phyloP scores from a whole-genome alignment of 2,329 filamentous ascomycete genomes.

The Neopestalotiopsis clavispora region DNA sequence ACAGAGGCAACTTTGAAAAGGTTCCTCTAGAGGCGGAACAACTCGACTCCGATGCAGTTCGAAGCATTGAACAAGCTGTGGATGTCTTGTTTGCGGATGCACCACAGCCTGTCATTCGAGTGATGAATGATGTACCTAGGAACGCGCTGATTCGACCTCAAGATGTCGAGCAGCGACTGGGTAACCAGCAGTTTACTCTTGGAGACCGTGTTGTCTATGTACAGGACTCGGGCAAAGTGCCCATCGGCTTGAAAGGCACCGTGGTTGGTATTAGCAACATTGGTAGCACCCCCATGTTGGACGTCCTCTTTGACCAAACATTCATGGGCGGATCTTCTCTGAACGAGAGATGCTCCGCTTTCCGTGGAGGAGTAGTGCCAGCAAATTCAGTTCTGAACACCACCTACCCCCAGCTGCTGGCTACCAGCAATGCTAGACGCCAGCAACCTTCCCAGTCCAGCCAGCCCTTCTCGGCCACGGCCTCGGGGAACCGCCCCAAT shows the following conservation, averaged over 20 bases:
- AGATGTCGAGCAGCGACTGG: constrained; percentile 91
- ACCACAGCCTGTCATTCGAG: constrained; percentile 67
- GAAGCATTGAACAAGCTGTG: constrained; percentile 76
- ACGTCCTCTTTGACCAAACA: constrained; percentile 90
- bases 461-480: background rate
- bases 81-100: constrained; percentile 57
- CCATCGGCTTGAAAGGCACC: constrained; percentile 88
- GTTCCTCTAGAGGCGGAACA: constrained; percentile 98
- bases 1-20: constrained; percentile 89
- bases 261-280: constrained; percentile 95
- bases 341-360: constrained; percentile 86
- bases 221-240: constrained; percentile 90
- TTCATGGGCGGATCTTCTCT: constrained; percentile 98
- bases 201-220: constrained; percentile 95
- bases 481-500: constrained; percentile 52
- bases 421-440: constrained; percentile 49
- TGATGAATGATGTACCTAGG: constrained; percentile 79
- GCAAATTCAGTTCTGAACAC: constrained; percentile 89
- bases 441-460: constrained; percentile 27
- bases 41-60: constrained; percentile 88
- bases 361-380: constrained; percentile 91
- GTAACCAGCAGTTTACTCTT: constrained; percentile 80
- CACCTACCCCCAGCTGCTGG: constrained; percentile 79
- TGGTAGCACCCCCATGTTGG: constrained; percentile 79
- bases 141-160: constrained; percentile 89